These are phyloP conservation scores for Pouteria campechiana DNA, from an alignment of 179 eudicot genomes.

Conservation along the genomic window DNA sequence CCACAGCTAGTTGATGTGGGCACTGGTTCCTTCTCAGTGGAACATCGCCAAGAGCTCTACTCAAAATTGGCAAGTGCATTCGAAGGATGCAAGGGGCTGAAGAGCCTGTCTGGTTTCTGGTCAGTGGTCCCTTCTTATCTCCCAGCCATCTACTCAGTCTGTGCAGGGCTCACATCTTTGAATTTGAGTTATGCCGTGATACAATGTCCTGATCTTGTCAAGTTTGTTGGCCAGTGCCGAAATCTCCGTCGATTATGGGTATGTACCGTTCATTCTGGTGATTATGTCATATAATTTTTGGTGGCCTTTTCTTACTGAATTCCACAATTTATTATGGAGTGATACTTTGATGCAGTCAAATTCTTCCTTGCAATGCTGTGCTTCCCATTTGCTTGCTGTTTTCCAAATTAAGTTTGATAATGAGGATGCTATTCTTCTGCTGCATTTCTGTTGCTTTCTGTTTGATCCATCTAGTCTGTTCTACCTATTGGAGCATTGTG, in stretches of 20 bases:
- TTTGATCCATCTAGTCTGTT: no score
- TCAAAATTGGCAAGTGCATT: slow-evolving; percentile 45
- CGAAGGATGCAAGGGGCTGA: slow-evolving; percentile 56
- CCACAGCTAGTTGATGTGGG: slow-evolving; percentile 78
- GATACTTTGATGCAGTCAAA: no score
- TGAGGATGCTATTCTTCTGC: no score
- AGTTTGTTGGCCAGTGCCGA: slow-evolving; percentile 56
- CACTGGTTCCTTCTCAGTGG: slow-evolving; percentile 66
- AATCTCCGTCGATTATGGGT: slow-evolving; percentile 91
- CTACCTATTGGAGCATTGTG: no score
- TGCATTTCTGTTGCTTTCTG: no score
- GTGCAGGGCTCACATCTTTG: slow-evolving; percentile 66
- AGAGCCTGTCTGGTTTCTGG: slow-evolving; percentile 76
- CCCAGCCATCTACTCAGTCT: slow-evolving; percentile 58
- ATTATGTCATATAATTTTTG: no score
- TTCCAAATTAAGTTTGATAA: no score
- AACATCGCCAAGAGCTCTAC: slow-evolving; percentile 52
- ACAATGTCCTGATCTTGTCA: slow-evolving; percentile 64
- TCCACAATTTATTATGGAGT: no score
- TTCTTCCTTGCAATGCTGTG: no score
- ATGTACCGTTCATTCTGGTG: slow-evolving; percentile 9
- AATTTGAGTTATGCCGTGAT: slow-evolving; percentile 79
- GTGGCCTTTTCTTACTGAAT: no score
- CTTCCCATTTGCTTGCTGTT: no score
- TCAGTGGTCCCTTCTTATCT: slow-evolving; percentile 73